Evolutionary conservation across 2,329 filamentous ascomycete species (phyloP).

Genomic region (Penicillium sp.): DNA sequence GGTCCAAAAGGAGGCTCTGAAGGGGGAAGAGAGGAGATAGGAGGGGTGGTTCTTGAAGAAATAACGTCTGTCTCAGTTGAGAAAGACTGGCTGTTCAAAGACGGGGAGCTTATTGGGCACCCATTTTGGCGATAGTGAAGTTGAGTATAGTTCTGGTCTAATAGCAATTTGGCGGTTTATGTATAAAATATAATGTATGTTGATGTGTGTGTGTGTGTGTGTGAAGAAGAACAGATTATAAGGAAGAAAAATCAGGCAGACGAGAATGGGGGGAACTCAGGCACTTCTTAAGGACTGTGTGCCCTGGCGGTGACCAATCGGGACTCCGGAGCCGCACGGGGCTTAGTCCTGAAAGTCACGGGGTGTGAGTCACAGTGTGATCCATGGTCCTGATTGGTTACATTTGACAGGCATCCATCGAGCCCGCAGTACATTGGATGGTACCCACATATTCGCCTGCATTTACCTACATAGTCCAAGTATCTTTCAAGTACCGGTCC

Average conservation of each 20-base stretch:
- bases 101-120: conserved; percentile 32
- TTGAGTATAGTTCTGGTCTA: conserved; percentile 13
- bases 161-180: conserved; percentile 6
- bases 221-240: conserved; percentile 10
- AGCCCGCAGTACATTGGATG: background rate
- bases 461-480: background rate
- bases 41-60: conserved; percentile 28
- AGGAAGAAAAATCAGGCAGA: conserved; percentile 29
- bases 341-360: conserved; percentile 20
- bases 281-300: conserved; percentile 32
- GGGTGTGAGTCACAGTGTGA: conserved; percentile 33
- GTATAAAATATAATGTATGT: background rate
- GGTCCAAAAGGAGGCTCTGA: conserved; percentile 40
- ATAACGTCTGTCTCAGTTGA: conserved; percentile 36
- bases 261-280: conserved; percentile 27
- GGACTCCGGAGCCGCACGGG: conserved; percentile 1
- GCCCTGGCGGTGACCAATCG: conserved; percentile 23
- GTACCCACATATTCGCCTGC: background rate
- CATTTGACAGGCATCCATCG: conserved; percentile 1
- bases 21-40: conserved; percentile 25
- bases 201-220: background rate
- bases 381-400: conserved; percentile 21
- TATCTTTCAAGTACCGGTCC: conserved; percentile 2
- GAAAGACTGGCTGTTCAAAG: conserved; percentile 29
- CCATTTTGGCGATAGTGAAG: conserved; percentile 31